These are phyloP conservation scores for Chaetomiaceae sp. DNA, from an alignment of 2,329 filamentous ascomycete genomes.

Conservation along the genomic window DNA sequence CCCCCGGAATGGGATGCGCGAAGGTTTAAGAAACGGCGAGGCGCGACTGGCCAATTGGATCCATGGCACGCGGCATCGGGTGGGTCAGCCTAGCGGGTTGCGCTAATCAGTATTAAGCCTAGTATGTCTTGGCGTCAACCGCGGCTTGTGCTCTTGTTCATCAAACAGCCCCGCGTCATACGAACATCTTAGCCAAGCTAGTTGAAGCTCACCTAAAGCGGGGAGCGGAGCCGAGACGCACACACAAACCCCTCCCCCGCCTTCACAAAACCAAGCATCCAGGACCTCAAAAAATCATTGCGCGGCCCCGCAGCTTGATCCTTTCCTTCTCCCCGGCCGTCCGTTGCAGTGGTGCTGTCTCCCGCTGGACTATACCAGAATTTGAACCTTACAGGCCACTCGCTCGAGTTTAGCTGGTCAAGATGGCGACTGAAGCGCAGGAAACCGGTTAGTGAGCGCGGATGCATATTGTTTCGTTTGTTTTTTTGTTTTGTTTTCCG, in stretches of 20 bases:
- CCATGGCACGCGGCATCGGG: neutral
- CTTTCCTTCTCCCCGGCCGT: slow-evolving; percentile 9
- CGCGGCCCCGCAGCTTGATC: slow-evolving; percentile 20
- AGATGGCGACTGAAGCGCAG: slow-evolving; percentile 39
- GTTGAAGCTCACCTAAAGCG: too few species aligned
- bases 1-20: slow-evolving; percentile 3
- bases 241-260: slow-evolving; percentile 31
- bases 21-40: slow-evolving; percentile 19
- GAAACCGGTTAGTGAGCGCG: slow-evolving; percentile 35
- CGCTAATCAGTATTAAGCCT: neutral
- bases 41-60: slow-evolving; percentile 24
- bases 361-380: neutral
- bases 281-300: slow-evolving; percentile 28
- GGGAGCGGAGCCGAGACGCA: slow-evolving; percentile 18
- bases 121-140: neutral
- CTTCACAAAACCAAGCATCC: slow-evolving; percentile 28
- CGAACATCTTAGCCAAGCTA: too few species aligned
- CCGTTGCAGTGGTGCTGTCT: slow-evolving; percentile 4
- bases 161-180: neutral
- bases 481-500: neutral
- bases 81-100: neutral
- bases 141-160: neutral
- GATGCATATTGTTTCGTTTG: too few species aligned
- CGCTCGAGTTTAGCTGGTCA: slow-evolving; percentile 18
- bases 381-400: neutral